Percentiles rank a stretch among this genome's conserved stretches.
phyloP scores from a whole-genome alignment of 1,284 basidiomycete genomes.

The Trichosporon faecale region DNA sequence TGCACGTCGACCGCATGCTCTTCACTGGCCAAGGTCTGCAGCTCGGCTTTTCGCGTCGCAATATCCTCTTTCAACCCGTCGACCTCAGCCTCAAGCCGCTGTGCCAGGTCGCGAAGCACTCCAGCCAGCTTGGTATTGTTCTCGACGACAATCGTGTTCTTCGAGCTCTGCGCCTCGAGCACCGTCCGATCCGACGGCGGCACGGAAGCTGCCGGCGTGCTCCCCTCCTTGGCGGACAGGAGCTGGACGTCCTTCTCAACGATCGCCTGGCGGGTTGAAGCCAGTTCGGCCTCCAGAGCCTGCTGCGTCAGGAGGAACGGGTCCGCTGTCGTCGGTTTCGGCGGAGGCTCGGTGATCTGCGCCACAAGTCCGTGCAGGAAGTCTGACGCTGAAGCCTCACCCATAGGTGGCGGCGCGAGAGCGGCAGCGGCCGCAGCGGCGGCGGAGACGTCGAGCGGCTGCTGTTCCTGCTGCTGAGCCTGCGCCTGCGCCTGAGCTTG shows the following conservation, averaged over 20 bases:
- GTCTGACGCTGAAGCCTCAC: constrained; percentile 14
- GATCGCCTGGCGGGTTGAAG: constrained; percentile 16
- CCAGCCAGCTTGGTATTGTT: not conserved
- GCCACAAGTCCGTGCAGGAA: constrained; percentile 24
- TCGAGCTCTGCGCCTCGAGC: constrained; percentile 13
- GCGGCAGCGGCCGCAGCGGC: not conserved
- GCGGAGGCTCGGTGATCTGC: constrained; percentile 12
- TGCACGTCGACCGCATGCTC: not conserved
- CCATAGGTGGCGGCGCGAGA: not conserved
- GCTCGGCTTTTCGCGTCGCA: constrained; percentile 15
- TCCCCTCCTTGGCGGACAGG: not conserved
- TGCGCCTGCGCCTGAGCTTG: not conserved
- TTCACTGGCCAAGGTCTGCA: constrained; percentile 12
- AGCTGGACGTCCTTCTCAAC: constrained; percentile 24
- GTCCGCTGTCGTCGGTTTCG: constrained; percentile 3
- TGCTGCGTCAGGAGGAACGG: constrained; percentile 20
- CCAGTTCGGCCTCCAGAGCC: constrained; percentile 24
- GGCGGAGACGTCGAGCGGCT: not conserved
- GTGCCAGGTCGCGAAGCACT: constrained; percentile 22
- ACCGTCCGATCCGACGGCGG: constrained; percentile 4
- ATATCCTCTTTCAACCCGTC: constrained; percentile 6
- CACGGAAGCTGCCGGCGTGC: not conserved
- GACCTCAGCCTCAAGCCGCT: constrained; percentile 11
- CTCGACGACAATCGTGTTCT: constrained; percentile 15
- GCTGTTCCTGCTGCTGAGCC: not conserved